Base-by-base conservation (phyloP, 768 basidiomycete genomes). In the Cystofilobasidium ferigula region DNA sequence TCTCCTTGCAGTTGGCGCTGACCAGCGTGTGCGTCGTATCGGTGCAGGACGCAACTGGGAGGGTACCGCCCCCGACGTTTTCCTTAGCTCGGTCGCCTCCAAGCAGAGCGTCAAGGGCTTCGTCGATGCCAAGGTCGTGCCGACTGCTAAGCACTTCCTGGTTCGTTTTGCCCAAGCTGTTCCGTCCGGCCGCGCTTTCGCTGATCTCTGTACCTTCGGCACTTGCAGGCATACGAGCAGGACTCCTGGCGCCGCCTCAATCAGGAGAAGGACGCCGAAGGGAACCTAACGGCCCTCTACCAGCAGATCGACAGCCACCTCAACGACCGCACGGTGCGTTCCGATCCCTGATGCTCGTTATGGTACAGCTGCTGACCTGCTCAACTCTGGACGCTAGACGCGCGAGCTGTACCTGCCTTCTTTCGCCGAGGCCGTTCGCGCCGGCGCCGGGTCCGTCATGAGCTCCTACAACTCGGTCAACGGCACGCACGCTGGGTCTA, bases 341-440 rank as follows among this genome's bases (percentile, higher is more conserved):
- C 8, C 14, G 28, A 22, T 9, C 20, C 57, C 32, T 35, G 9
- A 22, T 9, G 28, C 30, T 3, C 34, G 5, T 20, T n/a, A 16
- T 14, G 16, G 24, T 34, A 24, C 26, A 10, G 22, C 32, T 57
- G 12, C 32, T 57, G 30, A n/a, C 22, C 24, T 34, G 3, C 26
- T 57, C 38, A 32, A 3, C 12, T 57, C 34, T n/a, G 8, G 35
- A n/a, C 38, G 20, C 10, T 60, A 56, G 20, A 68, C 72, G 38
- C 76, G 75, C 59, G 77, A 78, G 71, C 68, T 76, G 13, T 78
- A 78, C 69, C 68, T 74, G 13, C 74, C 74, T 26, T 71, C 71
- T 36, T 78, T 78, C 62, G 76, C 74, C 7, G 76, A 76, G 64
- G 72, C 73, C 28, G 74, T 77, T 24, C 72, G 75, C 64, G 76